phyloP scores from a whole-genome alignment of 108 stramenopile genomes.

The Aurantiochytrium sp. region DNA sequence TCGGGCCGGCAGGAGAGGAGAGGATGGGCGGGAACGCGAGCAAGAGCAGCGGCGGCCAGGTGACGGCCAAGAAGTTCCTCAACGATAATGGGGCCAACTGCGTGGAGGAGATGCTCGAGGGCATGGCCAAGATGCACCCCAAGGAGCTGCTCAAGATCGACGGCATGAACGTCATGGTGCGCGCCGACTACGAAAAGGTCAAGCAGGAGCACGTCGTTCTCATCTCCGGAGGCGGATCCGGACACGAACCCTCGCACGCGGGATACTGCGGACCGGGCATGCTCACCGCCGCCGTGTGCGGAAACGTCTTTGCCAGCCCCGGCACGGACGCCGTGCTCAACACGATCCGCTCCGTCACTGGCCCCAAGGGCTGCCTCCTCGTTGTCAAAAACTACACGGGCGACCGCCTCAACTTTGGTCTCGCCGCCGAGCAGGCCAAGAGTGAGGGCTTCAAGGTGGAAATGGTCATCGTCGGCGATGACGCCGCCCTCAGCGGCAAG shows the following conservation, averaged over 20 bases:
- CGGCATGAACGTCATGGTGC: constrained; percentile 7
- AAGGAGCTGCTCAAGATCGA: neutral
- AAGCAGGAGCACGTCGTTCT: neutral
- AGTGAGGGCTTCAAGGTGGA: constrained; percentile 51
- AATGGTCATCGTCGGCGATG: constrained; percentile 90
- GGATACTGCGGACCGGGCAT: constrained; percentile 85
- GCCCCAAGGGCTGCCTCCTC: constrained; percentile 64
- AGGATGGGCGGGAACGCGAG: neutral
- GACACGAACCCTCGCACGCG: constrained; percentile 94
- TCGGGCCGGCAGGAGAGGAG: neutral
- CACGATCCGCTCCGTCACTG: constrained; percentile 74
- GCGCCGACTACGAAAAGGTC: neutral
- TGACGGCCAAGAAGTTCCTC: constrained; percentile 14
- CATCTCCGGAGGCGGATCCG: constrained; percentile 73
- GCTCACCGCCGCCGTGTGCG: constrained; percentile 88
- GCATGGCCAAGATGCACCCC: neutral
- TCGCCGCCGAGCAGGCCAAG: constrained; percentile 79
- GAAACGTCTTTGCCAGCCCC: constrained; percentile 92
- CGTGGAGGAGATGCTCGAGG: constrained; percentile 3
- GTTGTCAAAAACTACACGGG: constrained; percentile 98
- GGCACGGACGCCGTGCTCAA: constrained; percentile 71
- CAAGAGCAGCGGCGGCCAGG: neutral
- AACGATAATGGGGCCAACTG: neutral
- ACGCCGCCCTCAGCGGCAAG: constrained; percentile 79
- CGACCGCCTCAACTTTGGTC: constrained; percentile 94